Base-by-base conservation (phyloP, 331 rosid species). In the Phaseolus coccineus region DNA sequence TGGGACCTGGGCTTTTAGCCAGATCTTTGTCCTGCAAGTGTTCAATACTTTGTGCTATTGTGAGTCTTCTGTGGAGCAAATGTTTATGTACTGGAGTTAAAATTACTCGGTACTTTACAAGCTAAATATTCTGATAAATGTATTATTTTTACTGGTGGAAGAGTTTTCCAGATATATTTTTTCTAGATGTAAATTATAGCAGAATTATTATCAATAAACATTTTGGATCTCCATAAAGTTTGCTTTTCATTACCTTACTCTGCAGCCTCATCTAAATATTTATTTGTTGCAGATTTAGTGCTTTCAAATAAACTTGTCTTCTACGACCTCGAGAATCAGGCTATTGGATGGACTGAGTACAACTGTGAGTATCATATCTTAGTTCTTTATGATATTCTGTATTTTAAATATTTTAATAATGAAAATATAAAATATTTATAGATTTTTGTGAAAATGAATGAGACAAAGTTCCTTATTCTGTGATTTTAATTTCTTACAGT, bases 321-420 rank as follows among this genome's bases (percentile, higher is more conserved):
- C 76, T 95, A 95, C 81, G 97, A 95, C 84, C 99, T 95, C 15
- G 99, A 93, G 85, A 90, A 90, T 68, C 96, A 93, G 85, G 80
- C 80, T 59, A 95, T 95, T 64, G 99, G 99, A 69, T 95, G 99
- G 99, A 91, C 96, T 0, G 99, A 95, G 71, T 95, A 93, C 84
- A 95, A 93, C 80, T 95, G 99, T 95, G 85, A 91, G 99, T 89
- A 33, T 69, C 25, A 11, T 53, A 82, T 79, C 11, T 56, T 47
- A 59, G 78, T 61, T 64, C 31, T 76, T 79, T 24, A 30, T 48
- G 62, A n/a, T 84, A 46, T 65, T 57, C 4, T 8, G 39, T 46
- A 3, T 31, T 71, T 80, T 69, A 53, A 31, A 16, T 80, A 33
- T 14, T 73, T 59, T 80, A 39, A 57, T 11, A 25, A 57, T 25